A percentile compares a stretch with the other conserved stretches of the same genome.
Conservation (phyloP, 1,284 basidiomycete species). For the Malassezia globosa region DNA sequence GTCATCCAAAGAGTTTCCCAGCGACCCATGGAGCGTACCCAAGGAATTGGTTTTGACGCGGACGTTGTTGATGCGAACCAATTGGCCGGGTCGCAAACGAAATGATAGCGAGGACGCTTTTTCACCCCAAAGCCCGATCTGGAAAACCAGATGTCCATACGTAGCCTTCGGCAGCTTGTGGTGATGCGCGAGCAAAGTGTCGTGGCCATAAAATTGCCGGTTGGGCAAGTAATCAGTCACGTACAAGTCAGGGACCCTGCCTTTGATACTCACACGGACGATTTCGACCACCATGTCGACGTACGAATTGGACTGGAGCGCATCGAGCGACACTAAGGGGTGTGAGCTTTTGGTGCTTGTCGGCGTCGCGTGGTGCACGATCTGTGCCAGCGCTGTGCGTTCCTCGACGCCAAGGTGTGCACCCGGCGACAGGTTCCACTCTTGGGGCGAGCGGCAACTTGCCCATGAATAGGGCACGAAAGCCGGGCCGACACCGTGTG, state of each 20-base stretch:
- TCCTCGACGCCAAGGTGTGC: constrained; percentile 7
- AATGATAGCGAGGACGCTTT: constrained; percentile 27
- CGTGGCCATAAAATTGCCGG: constrained; percentile 25
- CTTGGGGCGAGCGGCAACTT: neutral
- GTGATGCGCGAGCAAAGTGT: constrained; percentile 11
- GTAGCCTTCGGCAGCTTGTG: constrained; percentile 15
- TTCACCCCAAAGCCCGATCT: constrained; percentile 31
- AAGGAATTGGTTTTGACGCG: constrained; percentile 22
- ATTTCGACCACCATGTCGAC: constrained; percentile 33
- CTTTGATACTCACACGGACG: constrained; percentile 26
- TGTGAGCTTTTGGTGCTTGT: constrained; percentile 13
- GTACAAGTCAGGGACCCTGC: constrained; percentile 29
- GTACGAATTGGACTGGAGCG: constrained; percentile 22
- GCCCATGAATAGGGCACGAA: constrained; percentile 10
- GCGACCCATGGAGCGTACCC: constrained; percentile 25
- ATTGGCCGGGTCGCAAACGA: constrained; percentile 24
- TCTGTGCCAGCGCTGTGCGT: constrained; percentile 8
- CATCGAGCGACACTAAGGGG: constrained; percentile 18
- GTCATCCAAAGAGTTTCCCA: constrained; percentile 24
- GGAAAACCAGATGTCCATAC: constrained; percentile 24
- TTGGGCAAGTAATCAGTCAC: constrained; percentile 37
- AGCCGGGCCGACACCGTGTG: constrained; percentile 6
- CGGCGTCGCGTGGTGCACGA: constrained; percentile 15
- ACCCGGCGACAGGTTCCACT: neutral
- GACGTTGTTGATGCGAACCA: constrained; percentile 32